These are phyloP conservation scores for Mycena citricolor DNA, from an alignment of 1,284 basidiomycete species.

Conservation along the genomic window DNA sequence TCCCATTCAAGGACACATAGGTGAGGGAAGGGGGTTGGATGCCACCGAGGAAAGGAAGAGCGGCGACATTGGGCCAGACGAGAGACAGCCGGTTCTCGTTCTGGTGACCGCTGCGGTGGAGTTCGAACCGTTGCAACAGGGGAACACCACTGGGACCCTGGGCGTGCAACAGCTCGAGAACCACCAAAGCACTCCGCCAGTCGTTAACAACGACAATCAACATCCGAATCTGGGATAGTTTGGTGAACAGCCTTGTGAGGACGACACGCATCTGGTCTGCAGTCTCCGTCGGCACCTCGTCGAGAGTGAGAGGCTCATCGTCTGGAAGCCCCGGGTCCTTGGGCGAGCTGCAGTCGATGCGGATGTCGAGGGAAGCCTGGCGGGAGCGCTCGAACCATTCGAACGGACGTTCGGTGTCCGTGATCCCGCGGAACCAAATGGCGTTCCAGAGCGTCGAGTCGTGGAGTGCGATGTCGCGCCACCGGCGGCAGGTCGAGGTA, in stretches of 20 bases:
- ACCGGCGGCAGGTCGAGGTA: conserved; percentile 56
- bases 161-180: conserved; percentile 46
- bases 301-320: conserved; percentile 40
- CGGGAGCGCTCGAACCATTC: conserved; percentile 54
- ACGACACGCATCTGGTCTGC: conserved; percentile 44
- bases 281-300: conserved; percentile 32
- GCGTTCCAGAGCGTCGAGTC: conserved; percentile 57
- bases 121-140: conserved; percentile 53
- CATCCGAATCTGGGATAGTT: conserved; percentile 54
- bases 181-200: conserved; percentile 42
- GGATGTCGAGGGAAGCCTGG: conserved; percentile 49
- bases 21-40: conserved; percentile 41
- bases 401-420: conserved; percentile 45
- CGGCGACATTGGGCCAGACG: conserved; percentile 34
- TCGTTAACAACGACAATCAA: conserved; percentile 47
- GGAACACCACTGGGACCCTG: conserved; percentile 35
- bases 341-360: conserved; percentile 35
- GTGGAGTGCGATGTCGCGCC: conserved; percentile 45
- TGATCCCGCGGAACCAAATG: conserved; percentile 52
- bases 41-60: conserved; percentile 49
- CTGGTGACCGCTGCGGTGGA: conserved; percentile 49
- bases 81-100: conserved; percentile 41
- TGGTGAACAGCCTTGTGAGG: conserved; percentile 46
- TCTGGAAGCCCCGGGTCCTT: conserved; percentile 32
- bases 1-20: conserved; percentile 50